Evolutionary conservation across 2,329 filamentous ascomycete genomes (phyloP), one percentile per base, ranked within the genome.

Genomic region (Botrytis tulipae): DNA sequence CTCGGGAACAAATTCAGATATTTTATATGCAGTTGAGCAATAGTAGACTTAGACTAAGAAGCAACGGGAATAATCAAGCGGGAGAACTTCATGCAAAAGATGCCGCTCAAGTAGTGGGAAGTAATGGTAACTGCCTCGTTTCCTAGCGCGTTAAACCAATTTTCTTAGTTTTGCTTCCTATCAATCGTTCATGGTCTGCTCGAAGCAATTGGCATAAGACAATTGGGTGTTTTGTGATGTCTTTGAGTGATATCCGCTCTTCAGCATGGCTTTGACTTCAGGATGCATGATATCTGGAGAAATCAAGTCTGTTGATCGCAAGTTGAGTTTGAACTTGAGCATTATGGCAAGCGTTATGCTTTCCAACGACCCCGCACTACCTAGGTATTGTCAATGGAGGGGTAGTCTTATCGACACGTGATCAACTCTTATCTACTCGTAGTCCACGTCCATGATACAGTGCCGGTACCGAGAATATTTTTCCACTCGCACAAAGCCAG

Each of bases 401-500:
- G 66, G 66, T 8, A 42, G 3, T 54, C 35, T 68, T 68, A 68
- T 68, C 66, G 20, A 37, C 66, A 68, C 48, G 66, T 68, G 66
- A 68, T 4, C 1, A 0, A 1, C 18, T 32, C 35, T 68, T 57
- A 68, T 68, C 66, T 25, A n/a, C n/a, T n/a, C n/a, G n/a, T n/a
- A 10, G 46, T 40, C 35, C 20, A 35, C 20, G 35, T 66, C n/a
- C 10, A 68, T n/a, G 66, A 32, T 57, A 29, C 51, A 29, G n/a
- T 57, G 16, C 51, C 51, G 37, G 66, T 16, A 4, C 61, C 16
- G n/a, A 68, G 66, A 68, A 51, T 44, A 68, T 57, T 68, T 68
- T 68, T 68, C 66, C 65, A 54, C 32, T 68, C 22, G 65, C 32
- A 68, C 65, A 70, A 70, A 61, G 40, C 37, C 22, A 60, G 22